phyloP scores from a whole-genome alignment of 331 rosid genomes.

The Pyrus hybrid region DNA sequence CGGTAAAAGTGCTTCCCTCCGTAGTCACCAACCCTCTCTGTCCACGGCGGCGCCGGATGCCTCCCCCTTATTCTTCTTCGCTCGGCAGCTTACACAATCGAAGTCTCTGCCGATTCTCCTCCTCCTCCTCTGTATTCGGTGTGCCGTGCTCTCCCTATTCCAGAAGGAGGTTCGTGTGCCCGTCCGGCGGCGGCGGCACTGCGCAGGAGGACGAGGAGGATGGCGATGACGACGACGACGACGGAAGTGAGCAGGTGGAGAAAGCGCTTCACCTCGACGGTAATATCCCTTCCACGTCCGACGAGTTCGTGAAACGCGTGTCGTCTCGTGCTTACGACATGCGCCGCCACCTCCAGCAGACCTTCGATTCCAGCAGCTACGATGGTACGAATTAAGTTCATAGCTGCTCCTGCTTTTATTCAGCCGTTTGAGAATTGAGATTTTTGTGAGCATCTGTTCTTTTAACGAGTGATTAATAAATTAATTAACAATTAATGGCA shows the following conservation, averaged over 20 bases:
- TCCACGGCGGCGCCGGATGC: conserved; percentile 20
- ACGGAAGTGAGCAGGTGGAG: conserved; percentile 50
- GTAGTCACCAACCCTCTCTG: conserved; percentile 34
- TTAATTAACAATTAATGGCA: background rate
- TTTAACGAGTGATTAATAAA: background rate
- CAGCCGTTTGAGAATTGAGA: background rate
- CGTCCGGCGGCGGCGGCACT: conserved; percentile 11
- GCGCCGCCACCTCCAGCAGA: conserved; percentile 81
- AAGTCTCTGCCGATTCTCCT: conserved; percentile 12
- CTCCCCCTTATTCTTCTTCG: conserved; percentile 15
- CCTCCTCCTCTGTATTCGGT: conserved; percentile 1
- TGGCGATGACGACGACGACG: conserved; percentile 14
- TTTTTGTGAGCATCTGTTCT: background rate
- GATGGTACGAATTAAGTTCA: conserved; percentile 39
- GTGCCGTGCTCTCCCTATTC: conserved; percentile 2
- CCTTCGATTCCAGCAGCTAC: conserved; percentile 78
- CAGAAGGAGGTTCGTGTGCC: conserved; percentile 23
- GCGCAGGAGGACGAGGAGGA: background rate
- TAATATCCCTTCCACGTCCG: conserved; percentile 63
- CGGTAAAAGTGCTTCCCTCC: conserved; percentile 51
- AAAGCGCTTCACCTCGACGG: conserved; percentile 82
- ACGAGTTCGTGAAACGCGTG: conserved; percentile 72
- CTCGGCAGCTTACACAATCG: conserved; percentile 2
- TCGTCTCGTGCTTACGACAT: conserved; percentile 97
- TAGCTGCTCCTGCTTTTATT: background rate